Evolutionary conservation across 208 protist genomes (phyloP), one percentile per base, ranked within the genome.

Genomic region (Crithidia acanthocephali): DNA sequence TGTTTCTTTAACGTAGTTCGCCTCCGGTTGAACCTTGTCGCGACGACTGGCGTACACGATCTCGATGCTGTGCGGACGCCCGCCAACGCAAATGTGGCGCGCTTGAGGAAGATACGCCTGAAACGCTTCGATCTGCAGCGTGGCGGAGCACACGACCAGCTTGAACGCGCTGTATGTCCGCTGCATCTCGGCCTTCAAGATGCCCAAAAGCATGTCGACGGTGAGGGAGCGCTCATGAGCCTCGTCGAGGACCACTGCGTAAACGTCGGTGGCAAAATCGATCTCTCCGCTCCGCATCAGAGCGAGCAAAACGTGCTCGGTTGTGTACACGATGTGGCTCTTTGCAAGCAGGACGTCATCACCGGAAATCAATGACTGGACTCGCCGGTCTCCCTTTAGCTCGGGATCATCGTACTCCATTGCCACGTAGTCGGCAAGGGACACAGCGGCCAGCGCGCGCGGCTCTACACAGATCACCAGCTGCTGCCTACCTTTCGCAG

Each of bases 161-260:
- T 93, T 90, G 47, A 99, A 72, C 7, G 60, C 60, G 28, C 4
- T 45, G 48, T 98, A 90, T 52, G 85, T 27, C n/a, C 66, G 73
- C 91, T 98, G 97, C 40, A 99, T 44, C 60, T 87, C 32, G 27
- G 67, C 74, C 91, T 99, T 98, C 37, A 99, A 68, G 15, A 99
- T 66, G 9, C 95, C 98, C 79, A 99, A 98, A 0, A 99, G 80
- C 11, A 99, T 88, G 81, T 99, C 98, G 0, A 98, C 99, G 60
- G 95, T 65, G 52, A 99, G 87, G 13, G 97, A 98, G 11, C 98
- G 79, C 81, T 99, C 98, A 79, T 99, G 99, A 0, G 98, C 98
- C 82, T 99, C 99, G 79, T 99, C 99, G 0, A 99, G 80, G 51
- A 99, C 97, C 44, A 99, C 87, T 9, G 97, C 83, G 79, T 99